phyloP scores from a whole-genome alignment of 2,329 filamentous ascomycete species.

The Ploettnerulaceae sp. region DNA sequence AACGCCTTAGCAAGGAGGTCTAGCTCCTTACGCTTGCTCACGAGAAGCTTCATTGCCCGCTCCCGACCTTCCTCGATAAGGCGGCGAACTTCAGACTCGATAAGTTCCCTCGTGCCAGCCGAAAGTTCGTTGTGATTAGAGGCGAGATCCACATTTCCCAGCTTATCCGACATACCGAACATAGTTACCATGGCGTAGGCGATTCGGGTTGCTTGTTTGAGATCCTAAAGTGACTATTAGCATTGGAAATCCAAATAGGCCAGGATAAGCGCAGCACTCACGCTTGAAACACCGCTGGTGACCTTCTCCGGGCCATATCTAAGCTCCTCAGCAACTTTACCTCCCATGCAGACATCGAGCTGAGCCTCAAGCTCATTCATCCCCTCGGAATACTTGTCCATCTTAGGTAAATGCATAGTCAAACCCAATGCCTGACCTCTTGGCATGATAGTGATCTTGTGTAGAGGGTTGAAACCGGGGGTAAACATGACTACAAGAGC shows the following conservation, averaged over 20 bases:
- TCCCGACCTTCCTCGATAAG: conserved; percentile 76
- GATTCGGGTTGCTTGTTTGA: conserved; percentile 73
- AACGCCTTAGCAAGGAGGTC: conserved; percentile 84
- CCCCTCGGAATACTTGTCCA: conserved; percentile 88
- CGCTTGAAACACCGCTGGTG: conserved; percentile 77
- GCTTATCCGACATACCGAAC: conserved; percentile 80
- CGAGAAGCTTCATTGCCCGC: conserved; percentile 67
- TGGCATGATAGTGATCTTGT: conserved; percentile 96
- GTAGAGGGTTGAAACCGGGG: conserved; percentile 67
- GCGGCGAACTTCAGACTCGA: conserved; percentile 83
- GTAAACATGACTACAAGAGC: conserved; percentile 85
- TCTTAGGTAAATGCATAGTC: conserved; percentile 81
- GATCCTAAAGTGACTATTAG: conserved; percentile 56
- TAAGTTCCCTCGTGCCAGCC: conserved; percentile 76
- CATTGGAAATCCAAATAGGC: conserved; percentile 15
- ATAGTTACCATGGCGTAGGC: conserved; percentile 85
- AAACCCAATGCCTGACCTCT: conserved; percentile 82
- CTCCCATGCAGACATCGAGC: conserved; percentile 78
- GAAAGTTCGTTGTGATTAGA: conserved; percentile 78
- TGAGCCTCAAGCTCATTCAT: conserved; percentile 76
- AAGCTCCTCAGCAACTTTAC: conserved; percentile 86
- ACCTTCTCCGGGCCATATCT: conserved; percentile 89
- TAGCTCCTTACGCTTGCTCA: conserved; percentile 73
- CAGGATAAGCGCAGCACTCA: conserved; percentile 41
- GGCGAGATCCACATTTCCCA: conserved; percentile 86